phyloP scores from a whole-genome alignment of 2,329 filamentous ascomycete genomes.

The Fusarium mundagurra region DNA sequence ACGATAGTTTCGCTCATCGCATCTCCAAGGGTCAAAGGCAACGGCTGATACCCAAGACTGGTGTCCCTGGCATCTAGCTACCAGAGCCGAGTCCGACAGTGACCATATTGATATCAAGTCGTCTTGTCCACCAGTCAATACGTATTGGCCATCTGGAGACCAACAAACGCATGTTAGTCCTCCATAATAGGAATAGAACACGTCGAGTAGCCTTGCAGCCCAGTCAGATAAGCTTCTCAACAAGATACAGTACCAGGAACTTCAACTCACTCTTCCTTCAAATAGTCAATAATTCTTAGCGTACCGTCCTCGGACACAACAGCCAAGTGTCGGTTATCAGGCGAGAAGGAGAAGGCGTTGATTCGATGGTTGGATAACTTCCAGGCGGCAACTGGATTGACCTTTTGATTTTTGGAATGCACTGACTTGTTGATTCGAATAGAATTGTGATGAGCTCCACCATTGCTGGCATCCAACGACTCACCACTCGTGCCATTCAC shows the following conservation, averaged over 20 bases:
- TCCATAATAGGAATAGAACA: slow-evolving; percentile 93
- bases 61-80: slow-evolving; percentile 94
- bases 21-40: slow-evolving; percentile 96
- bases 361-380: slow-evolving; percentile 91
- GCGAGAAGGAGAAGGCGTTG: slow-evolving; percentile 92
- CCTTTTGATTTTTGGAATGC: slow-evolving; percentile 91
- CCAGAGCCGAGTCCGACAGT: slow-evolving; percentile 80
- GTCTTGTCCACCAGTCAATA: slow-evolving; percentile 94
- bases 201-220: slow-evolving; percentile 75
- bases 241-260: background rate
- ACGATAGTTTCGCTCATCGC: slow-evolving; percentile 92
- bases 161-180: slow-evolving; percentile 93
- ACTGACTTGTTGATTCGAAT: slow-evolving; percentile 90
- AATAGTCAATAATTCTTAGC: slow-evolving; percentile 88
- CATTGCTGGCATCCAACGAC: slow-evolving; percentile 49
- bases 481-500: slow-evolving; percentile 54
- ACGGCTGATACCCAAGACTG: slow-evolving; percentile 95
- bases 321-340: slow-evolving; percentile 86
- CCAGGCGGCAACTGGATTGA: slow-evolving; percentile 92
- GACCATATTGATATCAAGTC: slow-evolving; percentile 98
- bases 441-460: slow-evolving; percentile 50
- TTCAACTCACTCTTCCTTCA: slow-evolving; percentile 79
- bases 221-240: background rate
- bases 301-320: slow-evolving; percentile 93
- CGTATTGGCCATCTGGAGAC: slow-evolving; percentile 96